These are phyloP conservation scores for Barbatosphaeria neglecta DNA, from an alignment of 495 filamentous ascomycete genomes.

Conservation along the genomic window DNA sequence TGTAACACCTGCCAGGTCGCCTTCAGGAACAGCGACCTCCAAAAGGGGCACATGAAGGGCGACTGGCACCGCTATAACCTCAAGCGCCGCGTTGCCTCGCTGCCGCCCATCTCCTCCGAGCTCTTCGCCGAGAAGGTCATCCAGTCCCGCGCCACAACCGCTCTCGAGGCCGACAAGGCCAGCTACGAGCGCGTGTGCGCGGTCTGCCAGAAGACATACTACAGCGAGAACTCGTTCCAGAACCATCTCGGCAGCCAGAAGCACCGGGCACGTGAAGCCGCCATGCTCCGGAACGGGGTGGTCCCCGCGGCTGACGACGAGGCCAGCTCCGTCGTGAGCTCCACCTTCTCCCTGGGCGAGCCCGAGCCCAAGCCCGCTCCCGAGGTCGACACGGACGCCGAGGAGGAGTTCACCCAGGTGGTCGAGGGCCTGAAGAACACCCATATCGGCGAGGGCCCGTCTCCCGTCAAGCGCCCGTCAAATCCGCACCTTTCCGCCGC, in stretches of 20 bases:
- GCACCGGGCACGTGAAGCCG: constrained; percentile 58
- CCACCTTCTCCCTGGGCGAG: constrained; percentile 81
- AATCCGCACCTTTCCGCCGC: constrained; percentile 44
- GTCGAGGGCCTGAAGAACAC: constrained; percentile 67
- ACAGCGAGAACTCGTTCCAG: constrained; percentile 86
- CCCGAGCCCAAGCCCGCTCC: constrained; percentile 43
- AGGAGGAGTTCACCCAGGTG: constrained; percentile 67
- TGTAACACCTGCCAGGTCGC: constrained; percentile 98
- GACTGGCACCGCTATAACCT: constrained; percentile 99
- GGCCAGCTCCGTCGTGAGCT: constrained; percentile 77
- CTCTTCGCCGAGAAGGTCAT: constrained; percentile 93
- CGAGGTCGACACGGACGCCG: constrained; percentile 49
- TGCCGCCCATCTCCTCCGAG: constrained; percentile 87
- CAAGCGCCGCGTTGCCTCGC: constrained; percentile 83
- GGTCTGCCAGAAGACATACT: constrained; percentile 84
- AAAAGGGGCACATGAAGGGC: constrained; percentile 88
- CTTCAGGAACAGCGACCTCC: constrained; percentile 85
- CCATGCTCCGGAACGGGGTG: constrained; percentile 13
- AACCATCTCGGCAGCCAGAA: constrained; percentile 91
- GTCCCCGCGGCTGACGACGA: constrained; percentile 45
- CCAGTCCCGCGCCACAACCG: constrained; percentile 74
- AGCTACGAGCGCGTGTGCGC: constrained; percentile 76
- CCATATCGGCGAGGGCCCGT: constrained; percentile 48
- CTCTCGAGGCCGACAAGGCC: constrained; percentile 75
- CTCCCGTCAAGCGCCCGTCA: constrained; percentile 41